Percentiles rank a stretch among this genome's conserved stretches.
Evolutionary conservation across 106 monocot species (phyloP).

Genomic region (Phalaenopsis equestris): DNA sequence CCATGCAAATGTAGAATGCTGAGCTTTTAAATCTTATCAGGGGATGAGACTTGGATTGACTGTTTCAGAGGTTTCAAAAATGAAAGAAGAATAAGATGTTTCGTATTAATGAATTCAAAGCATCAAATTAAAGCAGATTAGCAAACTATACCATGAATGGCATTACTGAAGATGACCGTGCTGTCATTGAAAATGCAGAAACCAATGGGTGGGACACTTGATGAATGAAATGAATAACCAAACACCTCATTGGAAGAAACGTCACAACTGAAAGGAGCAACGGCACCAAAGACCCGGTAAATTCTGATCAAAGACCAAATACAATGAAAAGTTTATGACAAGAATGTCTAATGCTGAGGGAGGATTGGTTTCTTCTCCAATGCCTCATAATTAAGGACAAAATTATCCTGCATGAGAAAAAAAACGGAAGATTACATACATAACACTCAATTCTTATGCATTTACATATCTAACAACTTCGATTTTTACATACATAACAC

Average conservation of each 20-base stretch:
- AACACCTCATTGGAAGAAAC: not conserved
- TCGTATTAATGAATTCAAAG: not conserved
- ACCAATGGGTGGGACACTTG: not conserved
- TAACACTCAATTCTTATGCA: too few species aligned
- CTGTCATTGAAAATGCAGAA: not conserved
- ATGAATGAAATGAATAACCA: not conserved
- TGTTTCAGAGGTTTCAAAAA: too few species aligned
- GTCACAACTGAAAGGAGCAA: not conserved
- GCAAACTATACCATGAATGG: not conserved
- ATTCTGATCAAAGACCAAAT: not conserved
- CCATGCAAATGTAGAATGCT: too few species aligned
- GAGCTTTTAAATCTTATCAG: too few species aligned
- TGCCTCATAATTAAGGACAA: conserved; percentile 61
- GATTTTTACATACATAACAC: too few species aligned
- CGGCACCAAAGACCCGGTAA: not conserved
- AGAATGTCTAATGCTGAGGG: conserved; percentile 31
- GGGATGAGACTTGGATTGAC: too few species aligned
- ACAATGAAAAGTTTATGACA: not conserved
- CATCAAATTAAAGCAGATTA: not conserved
- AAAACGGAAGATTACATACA: not conserved
- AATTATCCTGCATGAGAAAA: conserved; percentile 61
- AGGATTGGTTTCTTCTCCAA: conserved; percentile 75
- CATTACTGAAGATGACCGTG: not conserved
- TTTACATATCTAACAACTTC: too few species aligned
- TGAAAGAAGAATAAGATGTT: not conserved